Conservation (phyloP, 2,329 filamentous ascomycete genomes). For the Xylariales sp. region DNA sequence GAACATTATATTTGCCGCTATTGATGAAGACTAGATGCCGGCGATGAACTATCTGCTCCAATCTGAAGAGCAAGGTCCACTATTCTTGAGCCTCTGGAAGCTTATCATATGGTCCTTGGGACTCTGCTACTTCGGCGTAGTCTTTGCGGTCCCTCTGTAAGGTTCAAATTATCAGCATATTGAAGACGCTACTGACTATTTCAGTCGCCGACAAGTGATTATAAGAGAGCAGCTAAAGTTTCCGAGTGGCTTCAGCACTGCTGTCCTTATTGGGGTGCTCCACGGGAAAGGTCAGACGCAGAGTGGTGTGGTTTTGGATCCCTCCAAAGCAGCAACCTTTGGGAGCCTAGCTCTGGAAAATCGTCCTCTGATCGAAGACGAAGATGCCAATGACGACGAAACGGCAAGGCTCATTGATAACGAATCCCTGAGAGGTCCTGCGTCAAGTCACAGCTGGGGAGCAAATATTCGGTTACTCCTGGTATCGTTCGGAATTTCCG, state of each 20-base stretch:
- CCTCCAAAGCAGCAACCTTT: constrained; percentile 25
- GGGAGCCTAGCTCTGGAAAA: constrained; percentile 29
- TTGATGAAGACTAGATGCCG: constrained; percentile 52
- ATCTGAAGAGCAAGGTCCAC: constrained; percentile 71
- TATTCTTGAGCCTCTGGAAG: constrained; percentile 68
- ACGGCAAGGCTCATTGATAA: constrained; percentile 17
- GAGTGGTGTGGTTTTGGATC: constrained; percentile 20
- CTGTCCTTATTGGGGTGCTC: constrained; percentile 84
- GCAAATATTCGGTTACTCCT: constrained; percentile 51
- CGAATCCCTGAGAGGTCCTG: constrained; percentile 23
- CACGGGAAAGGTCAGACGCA: constrained; percentile 57
- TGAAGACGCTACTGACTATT: constrained; percentile 9
- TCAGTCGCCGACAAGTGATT: constrained; percentile 77
- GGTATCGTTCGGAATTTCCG: constrained; percentile 54
- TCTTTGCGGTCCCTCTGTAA: constrained; percentile 86
- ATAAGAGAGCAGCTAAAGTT: constrained; percentile 90
- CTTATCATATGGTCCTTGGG: constrained; percentile 88
- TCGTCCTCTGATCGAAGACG: constrained; percentile 20
- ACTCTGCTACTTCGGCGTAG: constrained; percentile 92
- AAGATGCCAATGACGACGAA: constrained; percentile 17
- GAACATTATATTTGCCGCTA: neutral
- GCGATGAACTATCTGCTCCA: constrained; percentile 83
- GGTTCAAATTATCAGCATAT: constrained; percentile 13
- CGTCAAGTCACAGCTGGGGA: constrained; percentile 36
- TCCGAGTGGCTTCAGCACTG: constrained; percentile 91